These are phyloP conservation scores for Alternaria triticina DNA, from an alignment of 2,329 filamentous ascomycete species.

Conservation along the genomic window DNA sequence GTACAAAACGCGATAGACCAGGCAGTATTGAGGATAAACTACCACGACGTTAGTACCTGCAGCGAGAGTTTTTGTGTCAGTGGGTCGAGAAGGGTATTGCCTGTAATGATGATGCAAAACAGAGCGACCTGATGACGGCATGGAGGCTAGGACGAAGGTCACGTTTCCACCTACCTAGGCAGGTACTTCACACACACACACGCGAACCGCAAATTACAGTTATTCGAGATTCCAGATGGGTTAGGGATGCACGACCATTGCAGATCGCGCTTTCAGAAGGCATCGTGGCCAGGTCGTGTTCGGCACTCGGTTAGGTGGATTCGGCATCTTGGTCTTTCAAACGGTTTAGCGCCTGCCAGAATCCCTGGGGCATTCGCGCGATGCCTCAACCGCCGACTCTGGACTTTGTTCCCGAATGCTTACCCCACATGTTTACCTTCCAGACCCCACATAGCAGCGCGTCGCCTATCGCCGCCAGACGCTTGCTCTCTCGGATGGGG, in stretches of 20 bases:
- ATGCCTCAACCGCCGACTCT: background rate
- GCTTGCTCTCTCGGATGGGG: background rate
- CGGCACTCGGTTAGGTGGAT: background rate
- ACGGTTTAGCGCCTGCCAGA: background rate
- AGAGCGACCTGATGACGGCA: background rate
- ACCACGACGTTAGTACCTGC: slow-evolving; percentile 2
- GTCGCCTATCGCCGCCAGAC: background rate
- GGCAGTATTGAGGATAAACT: background rate
- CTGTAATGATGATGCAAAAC: background rate
- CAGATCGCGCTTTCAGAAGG: background rate
- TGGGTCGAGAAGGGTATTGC: background rate
- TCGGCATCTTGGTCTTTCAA: background rate
- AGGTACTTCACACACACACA: background rate
- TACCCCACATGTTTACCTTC: background rate
- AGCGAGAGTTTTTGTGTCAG: background rate
- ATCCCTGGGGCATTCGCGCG: background rate
- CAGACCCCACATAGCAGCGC: background rate
- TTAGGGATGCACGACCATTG: background rate
- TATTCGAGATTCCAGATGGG: background rate
- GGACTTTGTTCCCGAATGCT: background rate
- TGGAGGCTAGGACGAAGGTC: background rate
- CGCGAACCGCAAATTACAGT: background rate
- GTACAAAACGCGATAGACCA: background rate
- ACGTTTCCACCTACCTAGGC: background rate
- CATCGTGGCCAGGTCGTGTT: slow-evolving; percentile 1